Evolutionary conservation across 2,329 filamentous ascomycete species (phyloP).

Genomic region (Calonectria pseudoreteaudii): DNA sequence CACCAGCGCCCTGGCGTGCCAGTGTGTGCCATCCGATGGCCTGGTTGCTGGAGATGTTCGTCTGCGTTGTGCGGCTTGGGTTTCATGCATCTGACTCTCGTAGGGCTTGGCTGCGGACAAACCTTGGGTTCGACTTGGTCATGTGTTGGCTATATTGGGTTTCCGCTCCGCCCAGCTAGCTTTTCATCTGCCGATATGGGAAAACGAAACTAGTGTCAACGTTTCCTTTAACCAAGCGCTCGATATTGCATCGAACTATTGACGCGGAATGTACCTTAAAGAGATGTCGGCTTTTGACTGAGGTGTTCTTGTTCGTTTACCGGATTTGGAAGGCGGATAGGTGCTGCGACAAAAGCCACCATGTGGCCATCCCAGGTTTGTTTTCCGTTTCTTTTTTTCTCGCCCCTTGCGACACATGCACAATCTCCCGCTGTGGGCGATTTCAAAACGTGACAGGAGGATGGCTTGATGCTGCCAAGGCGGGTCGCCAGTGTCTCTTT

Average conservation of each 20-base stretch:
- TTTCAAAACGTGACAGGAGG: slow-evolving; percentile 30
- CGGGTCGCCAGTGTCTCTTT: slow-evolving; percentile 31
- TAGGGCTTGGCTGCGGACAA: slow-evolving; percentile 12
- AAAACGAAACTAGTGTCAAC: slow-evolving; percentile 17
- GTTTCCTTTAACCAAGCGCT: background rate
- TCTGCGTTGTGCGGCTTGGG: background rate
- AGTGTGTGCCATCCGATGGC: slow-evolving; percentile 19
- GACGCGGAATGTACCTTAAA: slow-evolving; percentile 2
- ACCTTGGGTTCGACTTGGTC: background rate
- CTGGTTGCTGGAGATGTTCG: slow-evolving; percentile 16
- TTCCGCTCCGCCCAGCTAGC: slow-evolving; percentile 7
- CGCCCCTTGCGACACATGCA: slow-evolving; percentile 16
- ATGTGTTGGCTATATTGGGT: background rate
- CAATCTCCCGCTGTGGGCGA: slow-evolving; percentile 19
- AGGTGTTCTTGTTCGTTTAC: slow-evolving; percentile 1
- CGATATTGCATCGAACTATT: background rate
- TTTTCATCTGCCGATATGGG: slow-evolving; percentile 13
- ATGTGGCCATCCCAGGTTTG: slow-evolving; percentile 21
- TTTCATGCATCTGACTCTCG: slow-evolving; percentile 11
- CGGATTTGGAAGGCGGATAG: background rate
- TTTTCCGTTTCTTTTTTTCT: slow-evolving; percentile 4
- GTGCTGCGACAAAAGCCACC: slow-evolving; percentile 14
- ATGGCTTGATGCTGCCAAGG: slow-evolving; percentile 35
- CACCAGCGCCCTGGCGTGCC: background rate
- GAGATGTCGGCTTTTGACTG: background rate